Percentiles rank a stretch among this genome's conserved stretches.
phyloP scores from a whole-genome alignment of 306 rosid genomes.

The Cercis canadensis region DNA sequence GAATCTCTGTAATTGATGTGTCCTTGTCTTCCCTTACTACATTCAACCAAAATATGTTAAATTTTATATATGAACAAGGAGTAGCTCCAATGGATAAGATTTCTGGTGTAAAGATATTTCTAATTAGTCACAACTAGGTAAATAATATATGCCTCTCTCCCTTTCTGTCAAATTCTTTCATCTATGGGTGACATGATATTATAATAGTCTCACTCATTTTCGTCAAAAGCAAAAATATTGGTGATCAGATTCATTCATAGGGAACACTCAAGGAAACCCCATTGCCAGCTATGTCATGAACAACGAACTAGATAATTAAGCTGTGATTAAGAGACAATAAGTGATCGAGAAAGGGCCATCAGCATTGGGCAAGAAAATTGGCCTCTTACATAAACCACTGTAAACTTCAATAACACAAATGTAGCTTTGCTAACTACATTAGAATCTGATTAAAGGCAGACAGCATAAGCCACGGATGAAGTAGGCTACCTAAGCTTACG shows the following conservation, averaged over 20 bases:
- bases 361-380: too few species aligned
- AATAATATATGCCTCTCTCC: background rate
- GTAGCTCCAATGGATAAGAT: too few species aligned
- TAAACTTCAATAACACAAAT: too few species aligned
- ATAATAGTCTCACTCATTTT: background rate
- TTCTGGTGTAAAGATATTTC: background rate
- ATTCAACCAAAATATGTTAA: conserved; percentile 35
- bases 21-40: conserved; percentile 93
- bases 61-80: background rate
- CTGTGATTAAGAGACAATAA: conserved; percentile 5
- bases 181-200: background rate
- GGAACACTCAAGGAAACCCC: conserved; percentile 14
- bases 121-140: background rate
- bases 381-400: background rate
- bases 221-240: background rate
- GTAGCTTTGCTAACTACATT: too few species aligned
- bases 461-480: conserved; percentile 41
- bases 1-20: conserved; percentile 98
- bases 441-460: too few species aligned
- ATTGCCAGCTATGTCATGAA: conserved; percentile 8
- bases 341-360: conserved; percentile 4
- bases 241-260: background rate
- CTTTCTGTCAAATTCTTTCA: background rate
- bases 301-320: too few species aligned
- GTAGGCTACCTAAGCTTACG: conserved; percentile 90